Evolutionary conservation across 2,329 filamentous ascomycete species (phyloP).

Genomic region (Gnomoniopsis sp.): DNA sequence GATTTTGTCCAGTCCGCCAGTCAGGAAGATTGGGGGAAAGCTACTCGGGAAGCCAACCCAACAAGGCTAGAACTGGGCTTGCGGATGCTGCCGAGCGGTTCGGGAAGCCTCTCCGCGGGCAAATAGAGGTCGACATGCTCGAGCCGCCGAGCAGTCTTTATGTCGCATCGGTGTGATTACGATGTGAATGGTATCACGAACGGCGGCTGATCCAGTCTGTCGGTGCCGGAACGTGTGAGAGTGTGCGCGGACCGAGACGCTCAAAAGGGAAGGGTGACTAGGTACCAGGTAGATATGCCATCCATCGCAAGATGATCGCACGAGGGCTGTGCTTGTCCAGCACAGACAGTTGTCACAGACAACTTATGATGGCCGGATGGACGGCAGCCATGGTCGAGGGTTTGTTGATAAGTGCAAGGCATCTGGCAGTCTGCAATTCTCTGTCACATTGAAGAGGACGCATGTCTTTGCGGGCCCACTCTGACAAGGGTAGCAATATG

Average conservation of each 20-base stretch:
- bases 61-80: constrained; percentile 56
- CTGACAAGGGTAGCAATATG: background rate
- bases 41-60: background rate
- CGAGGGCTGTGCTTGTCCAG: no score
- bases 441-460: background rate
- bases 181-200: background rate
- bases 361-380: no score
- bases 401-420: background rate
- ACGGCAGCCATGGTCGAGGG: background rate
- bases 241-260: background rate
- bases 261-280: background rate
- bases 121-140: background rate
- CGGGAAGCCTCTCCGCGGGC: background rate
- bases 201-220: constrained; percentile 16
- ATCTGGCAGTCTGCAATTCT: no score
- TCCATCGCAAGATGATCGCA: no score
- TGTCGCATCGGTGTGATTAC: background rate
- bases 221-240: constrained; percentile 3
- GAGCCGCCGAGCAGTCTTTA: background rate
- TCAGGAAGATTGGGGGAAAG: background rate
- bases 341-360: no score
- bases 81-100: constrained; percentile 58
- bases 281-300: no score
- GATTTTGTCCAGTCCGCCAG: no score
- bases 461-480: background rate